Conservation (phyloP, 2,329 filamentous ascomycete genomes). For the Parasarocladium wereldwijsianum region DNA sequence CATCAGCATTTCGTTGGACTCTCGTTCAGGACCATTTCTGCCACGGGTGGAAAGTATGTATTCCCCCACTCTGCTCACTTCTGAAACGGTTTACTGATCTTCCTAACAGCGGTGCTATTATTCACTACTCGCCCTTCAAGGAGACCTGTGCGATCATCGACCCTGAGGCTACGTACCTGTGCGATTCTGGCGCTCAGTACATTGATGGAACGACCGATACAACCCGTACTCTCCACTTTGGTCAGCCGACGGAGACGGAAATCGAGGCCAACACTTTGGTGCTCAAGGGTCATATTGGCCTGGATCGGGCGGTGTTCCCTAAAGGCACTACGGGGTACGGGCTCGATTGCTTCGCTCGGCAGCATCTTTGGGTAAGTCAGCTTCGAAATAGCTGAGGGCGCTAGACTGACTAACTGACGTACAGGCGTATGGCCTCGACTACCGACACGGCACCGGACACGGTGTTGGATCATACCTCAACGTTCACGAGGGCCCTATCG, state of each 20-base stretch:
- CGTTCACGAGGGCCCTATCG: conserved; percentile 93
- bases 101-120: conserved; percentile 64
- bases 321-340: conserved; percentile 93
- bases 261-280: conserved; percentile 86
- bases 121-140: conserved; percentile 84
- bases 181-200: conserved; percentile 95
- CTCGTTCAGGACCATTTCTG: conserved; percentile 92
- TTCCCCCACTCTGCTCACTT: not conserved
- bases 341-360: conserved; percentile 74
- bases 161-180: conserved; percentile 76
- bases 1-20: conserved; percentile 70
- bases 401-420: not conserved
- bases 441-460: conserved; percentile 91
- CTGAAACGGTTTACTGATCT: conserved; percentile 3
- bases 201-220: conserved; percentile 92
- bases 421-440: conserved; percentile 62
- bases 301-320: conserved; percentile 78
- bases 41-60: conserved; percentile 61
- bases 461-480: conserved; percentile 92
- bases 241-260: conserved; percentile 68
- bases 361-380: conserved; percentile 68
- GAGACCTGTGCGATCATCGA: conserved; percentile 75
- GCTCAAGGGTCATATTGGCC: conserved; percentile 80
- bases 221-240: conserved; percentile 86
- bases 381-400: not conserved